A percentile compares a stretch with the other conserved stretches of the same genome.
Conservation (phyloP, 169 alveolate species). For the Eimeria acervulina region DNA sequence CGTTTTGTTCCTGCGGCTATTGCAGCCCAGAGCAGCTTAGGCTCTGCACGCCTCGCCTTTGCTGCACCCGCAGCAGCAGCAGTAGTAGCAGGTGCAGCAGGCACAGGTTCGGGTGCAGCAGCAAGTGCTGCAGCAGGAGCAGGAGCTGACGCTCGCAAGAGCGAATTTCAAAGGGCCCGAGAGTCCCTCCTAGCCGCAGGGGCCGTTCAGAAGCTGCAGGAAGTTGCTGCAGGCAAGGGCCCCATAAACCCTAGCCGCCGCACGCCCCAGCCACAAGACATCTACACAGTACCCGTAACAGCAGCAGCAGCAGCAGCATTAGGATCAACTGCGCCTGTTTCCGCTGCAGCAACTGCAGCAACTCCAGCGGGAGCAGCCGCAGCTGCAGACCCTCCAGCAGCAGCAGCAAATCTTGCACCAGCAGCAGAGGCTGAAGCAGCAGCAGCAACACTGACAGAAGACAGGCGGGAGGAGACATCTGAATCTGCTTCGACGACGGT, state of each 20-base stretch:
- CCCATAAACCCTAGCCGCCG: conserved; percentile 31
- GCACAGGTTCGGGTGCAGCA: neutral
- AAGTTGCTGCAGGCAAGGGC: conserved; percentile 17
- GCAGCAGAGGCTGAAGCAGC: neutral
- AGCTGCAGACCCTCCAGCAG: neutral
- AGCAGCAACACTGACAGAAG: conserved; percentile 5
- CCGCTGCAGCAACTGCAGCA: neutral
- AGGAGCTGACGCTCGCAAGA: neutral
- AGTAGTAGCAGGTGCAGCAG: conserved; percentile 1
- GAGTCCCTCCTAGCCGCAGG: neutral
- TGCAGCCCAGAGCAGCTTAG: neutral
- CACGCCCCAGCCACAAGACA: conserved; percentile 23
- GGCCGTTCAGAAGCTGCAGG: conserved; percentile 21
- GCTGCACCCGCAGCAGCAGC: conserved; percentile 51
- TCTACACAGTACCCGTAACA: neutral
- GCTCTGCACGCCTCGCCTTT: neutral
- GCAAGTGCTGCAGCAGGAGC: neutral
- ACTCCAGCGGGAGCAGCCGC: neutral
- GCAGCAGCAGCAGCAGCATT: conserved; percentile 67
- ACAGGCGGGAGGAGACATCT: neutral
- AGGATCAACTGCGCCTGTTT: neutral
- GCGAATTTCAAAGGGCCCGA: conserved; percentile 16
- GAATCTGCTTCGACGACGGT: neutral
- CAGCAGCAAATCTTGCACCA: neutral
- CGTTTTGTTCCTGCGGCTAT: conserved; percentile 11